Base-by-base conservation (phyloP, 2,329 filamentous ascomycete genomes). In the Colletotrichum shisoi region DNA sequence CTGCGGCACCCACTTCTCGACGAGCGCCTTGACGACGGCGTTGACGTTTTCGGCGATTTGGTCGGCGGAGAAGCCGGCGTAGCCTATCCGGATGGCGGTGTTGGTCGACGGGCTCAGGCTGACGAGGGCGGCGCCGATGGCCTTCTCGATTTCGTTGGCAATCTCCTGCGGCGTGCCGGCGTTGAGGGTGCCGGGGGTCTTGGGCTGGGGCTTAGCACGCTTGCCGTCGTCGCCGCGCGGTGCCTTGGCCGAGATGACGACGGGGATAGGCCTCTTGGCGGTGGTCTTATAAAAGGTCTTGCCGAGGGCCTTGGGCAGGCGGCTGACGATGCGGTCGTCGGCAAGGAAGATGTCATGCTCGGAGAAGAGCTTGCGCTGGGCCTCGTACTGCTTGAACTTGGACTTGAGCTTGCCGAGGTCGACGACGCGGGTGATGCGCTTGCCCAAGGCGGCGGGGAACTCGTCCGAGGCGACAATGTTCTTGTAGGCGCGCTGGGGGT, bases 271-370 rank as follows among this genome's bases (percentile, higher is more conserved):
- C 45, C 94, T 86, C 85, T 98, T 98, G 70, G 81, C 79, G 3
- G 90, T 92, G 63, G 82, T 85, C 82, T 93, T 91, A 86, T 95
- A 98, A 79, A 99, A 98, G 1, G 90, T 90, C 82, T 97, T 98
- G 73, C 94, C 95, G 13, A 99, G 87, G 3, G 89, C 68, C 64
- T 70, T 70, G 63, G 69, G 69, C 67, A 98, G 84, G 34, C 84
- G 81, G 76, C 86, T 89, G 75, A 89, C 83, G 73, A 99, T 91
- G 56, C 95, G 86, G 75, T 97, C 92, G 77, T 99, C 95, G 59
- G 91, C 94, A 64, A 99, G 85, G 82, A 99, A 98, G 63, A 98
- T 82, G 76, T 98, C 95, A 79, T 97, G 93, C 78, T 97, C 92
- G 51, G 88, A 83, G 70, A 90, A 86, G 42, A 99, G 86, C 78